Evolutionary conservation across 106 monocot genomes (phyloP).

Genomic region (Alisma plantagoaquatica): DNA sequence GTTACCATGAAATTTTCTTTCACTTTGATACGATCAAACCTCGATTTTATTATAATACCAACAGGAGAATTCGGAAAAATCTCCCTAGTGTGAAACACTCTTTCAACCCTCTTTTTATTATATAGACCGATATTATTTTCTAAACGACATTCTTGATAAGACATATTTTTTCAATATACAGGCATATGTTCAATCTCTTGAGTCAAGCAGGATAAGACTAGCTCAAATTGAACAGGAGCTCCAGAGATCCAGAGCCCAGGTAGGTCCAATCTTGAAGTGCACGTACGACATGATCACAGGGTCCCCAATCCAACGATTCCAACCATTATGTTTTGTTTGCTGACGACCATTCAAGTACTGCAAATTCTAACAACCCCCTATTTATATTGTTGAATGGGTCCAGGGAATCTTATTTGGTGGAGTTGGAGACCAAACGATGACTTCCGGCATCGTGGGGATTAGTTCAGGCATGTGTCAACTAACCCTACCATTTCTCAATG

Average conservation of each 20-base stretch:
- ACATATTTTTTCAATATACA: no score
- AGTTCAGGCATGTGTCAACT: conserved; percentile 28
- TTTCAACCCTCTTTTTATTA: not conserved
- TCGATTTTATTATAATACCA: no score
- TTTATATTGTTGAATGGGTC: no score
- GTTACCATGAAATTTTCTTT: no score
- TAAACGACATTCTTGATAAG: not conserved
- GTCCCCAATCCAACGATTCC: not conserved
- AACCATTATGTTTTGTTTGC: not conserved
- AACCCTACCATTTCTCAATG: not conserved
- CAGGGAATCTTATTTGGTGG: conserved; percentile 48
- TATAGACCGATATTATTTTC: not conserved
- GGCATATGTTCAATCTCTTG: conserved; percentile 82
- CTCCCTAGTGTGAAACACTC: no score
- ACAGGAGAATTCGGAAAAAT: no score
- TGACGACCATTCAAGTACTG: not conserved
- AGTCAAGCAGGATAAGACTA: conserved; percentile 62
- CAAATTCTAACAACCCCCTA: no score
- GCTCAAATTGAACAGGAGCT: conserved; percentile 70
- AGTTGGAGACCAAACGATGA: conserved; percentile 31
- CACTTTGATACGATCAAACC: no score
- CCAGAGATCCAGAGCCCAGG: conserved; percentile 41
- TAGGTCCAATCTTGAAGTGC: not conserved
- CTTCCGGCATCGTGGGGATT: conserved; percentile 20
- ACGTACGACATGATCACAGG: not conserved